Evolutionary conservation across 768 basidiomycete species (phyloP), one percentile per base, ranked within the genome.

Genomic region (Kwoniella dendrophila): DNA sequence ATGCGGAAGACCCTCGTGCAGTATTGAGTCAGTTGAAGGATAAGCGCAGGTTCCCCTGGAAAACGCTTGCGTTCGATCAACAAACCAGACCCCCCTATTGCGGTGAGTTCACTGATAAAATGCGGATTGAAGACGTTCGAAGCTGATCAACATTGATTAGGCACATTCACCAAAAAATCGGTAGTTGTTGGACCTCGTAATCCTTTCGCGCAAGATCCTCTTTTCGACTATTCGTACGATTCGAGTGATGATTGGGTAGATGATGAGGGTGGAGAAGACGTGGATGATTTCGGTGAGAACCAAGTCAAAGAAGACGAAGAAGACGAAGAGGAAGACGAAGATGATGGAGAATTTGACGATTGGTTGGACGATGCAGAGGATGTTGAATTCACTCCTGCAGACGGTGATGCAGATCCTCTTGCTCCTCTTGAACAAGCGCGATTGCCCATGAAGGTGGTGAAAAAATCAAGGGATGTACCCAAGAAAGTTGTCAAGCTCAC

Each of bases 161-260:
- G 83, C 22, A 98, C 96, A 5, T 97, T 90, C 88, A 93, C 92
- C 7, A 87, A 88, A 56, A 85, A 82, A 62, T 94, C 92, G 14
- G 82, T 82, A 18, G 79, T 85, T 33, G 86, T 98, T 62, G 88
- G 92, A 0, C 88, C 93, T 1, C 86, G 96, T 16, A 85, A 84
- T 18, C 94, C 96, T 0, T 88, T 95, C 63, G 86, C 84, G 2
- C 85, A 85, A 66, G 96, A 99, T 71, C 81, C 88, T 0, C 83
- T 85, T 12, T 83, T 90, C 56, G 92, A 98, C 79, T 99, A 98
- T 76, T 84, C 85, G 4, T 91, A 94, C 73, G 94, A 99, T 80
- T 93, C 90, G 53, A 95, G 91, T 14, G 92, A 88, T 69, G 96
- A 98, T 69, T 98, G 96, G 96, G 91, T 92, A 65, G 90, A 89